Base-by-base conservation (phyloP, 2,329 filamentous ascomycete genomes). In the Chaetomium olivaceum region DNA sequence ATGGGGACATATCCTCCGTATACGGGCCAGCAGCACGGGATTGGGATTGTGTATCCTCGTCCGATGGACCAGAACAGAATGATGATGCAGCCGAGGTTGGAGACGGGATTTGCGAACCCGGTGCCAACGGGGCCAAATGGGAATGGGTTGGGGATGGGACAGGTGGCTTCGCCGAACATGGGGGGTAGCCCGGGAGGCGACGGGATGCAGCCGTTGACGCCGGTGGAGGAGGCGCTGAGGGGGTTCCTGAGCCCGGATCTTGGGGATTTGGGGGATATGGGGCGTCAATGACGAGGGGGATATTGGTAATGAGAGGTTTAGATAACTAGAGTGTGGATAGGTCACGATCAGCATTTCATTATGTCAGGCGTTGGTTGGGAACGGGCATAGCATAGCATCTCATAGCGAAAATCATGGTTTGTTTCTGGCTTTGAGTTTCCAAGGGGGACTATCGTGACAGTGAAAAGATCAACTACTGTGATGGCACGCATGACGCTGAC, bases 141-240 rank as follows among this genome's bases (percentile, higher is more conserved):
- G 12, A 58, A 54, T 21, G 52, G 11, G 16, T n/a, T 27, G 14
- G 52, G 27, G n/a, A 58, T 62, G 61, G 60, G 58, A 11, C 66
- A 64, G 54, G 58, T 66, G 29, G 31, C 25, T 5, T 60, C 63
- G 21, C 63, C 66, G 19, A 23, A 58, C 19, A n/a, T 59, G 43
- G 55, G 54, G 3, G 36, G 29, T 1, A 52, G 58, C 5, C 33
- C 54, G 33, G 58, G n/a, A 1, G 61, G 27, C 2, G 54, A 33
- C 21, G 58, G 46, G 60, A 48, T 60, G 48, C 36, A 31, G 65
- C 63, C 65, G n/a, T 19, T 69, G 62, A 69, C 67, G 65, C 67
- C 65, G 29, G 67, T 62, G 23, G 67, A 69, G 54, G 64, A 62
- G 52, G 51, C 63, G 61, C 36, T 69, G 52, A 58, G 60, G 29